Conservation (phyloP, 768 basidiomycete genomes). For the Leccinum boreale region DNA sequence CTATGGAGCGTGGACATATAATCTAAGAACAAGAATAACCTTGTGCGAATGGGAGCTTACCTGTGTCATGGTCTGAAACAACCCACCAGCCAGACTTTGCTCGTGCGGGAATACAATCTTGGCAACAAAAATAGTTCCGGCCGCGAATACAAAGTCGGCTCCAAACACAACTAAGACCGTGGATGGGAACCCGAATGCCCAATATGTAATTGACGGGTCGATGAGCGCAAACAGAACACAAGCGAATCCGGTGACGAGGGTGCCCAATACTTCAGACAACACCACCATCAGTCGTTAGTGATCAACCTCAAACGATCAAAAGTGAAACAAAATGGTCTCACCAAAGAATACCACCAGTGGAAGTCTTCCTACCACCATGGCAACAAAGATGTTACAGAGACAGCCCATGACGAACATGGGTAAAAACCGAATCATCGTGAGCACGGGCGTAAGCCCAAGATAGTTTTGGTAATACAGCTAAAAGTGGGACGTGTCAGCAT, state of each 20-base stretch:
- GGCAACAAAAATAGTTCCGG: slow-evolving; percentile 73
- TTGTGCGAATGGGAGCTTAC: slow-evolving; percentile 30
- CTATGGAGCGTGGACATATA: slow-evolving; percentile 28
- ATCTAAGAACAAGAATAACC: background rate
- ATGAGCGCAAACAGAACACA: slow-evolving; percentile 70
- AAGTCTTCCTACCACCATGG: slow-evolving; percentile 52
- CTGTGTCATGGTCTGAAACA: slow-evolving; percentile 80
- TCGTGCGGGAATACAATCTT: slow-evolving; percentile 64
- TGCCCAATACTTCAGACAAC: slow-evolving; percentile 44
- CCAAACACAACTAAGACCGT: slow-evolving; percentile 65
- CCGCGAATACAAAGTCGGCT: slow-evolving; percentile 72
- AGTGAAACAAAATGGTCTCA: slow-evolving; percentile 21
- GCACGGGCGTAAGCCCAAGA: slow-evolving; percentile 47
- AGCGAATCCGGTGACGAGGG: slow-evolving; percentile 53
- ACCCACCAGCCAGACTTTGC: slow-evolving; percentile 70
- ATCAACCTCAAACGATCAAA: background rate
- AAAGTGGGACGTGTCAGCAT: background rate
- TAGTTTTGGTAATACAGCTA: slow-evolving; percentile 76
- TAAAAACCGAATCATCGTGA: slow-evolving; percentile 61
- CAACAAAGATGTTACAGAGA: slow-evolving; percentile 63
- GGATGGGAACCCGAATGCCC: slow-evolving; percentile 75
- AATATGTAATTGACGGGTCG: slow-evolving; percentile 52
- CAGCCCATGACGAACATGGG: slow-evolving; percentile 71
- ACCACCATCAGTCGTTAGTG: background rate
- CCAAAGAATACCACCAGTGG: slow-evolving; percentile 57